Percentiles rank a stretch among this genome's conserved stretches.
phyloP scores from a whole-genome alignment of 306 rosid genomes.

The Corylus heterophylla region DNA sequence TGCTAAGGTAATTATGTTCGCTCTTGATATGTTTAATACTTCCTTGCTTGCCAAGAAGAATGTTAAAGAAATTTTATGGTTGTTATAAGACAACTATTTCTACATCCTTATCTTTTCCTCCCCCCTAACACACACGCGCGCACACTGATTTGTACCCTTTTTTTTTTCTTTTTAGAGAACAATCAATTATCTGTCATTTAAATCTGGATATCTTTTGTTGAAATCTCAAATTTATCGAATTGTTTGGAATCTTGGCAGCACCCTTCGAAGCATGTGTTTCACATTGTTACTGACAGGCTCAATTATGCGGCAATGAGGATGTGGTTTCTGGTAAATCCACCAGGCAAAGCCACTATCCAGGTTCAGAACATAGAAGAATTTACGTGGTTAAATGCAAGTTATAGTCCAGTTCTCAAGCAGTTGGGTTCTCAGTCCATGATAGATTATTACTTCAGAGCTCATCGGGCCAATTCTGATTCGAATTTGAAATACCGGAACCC shows the following conservation, averaged over 20 bases:
- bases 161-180: neutral
- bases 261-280: conserved; percentile 85
- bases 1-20: conserved; percentile 58
- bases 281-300: conserved; percentile 88
- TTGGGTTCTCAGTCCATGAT: conserved; percentile 82
- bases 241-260: conserved; percentile 54
- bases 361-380: conserved; percentile 89
- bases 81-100: neutral
- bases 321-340: conserved; percentile 93
- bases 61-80: neutral
- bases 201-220: conserved; percentile 23
- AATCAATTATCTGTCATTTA: neutral
- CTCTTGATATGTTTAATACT: neutral
- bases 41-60: conserved; percentile 12
- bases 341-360: conserved; percentile 78
- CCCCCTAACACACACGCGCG: too few species aligned
- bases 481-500: conserved; percentile 93
- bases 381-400: conserved; percentile 94
- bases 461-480: conserved; percentile 75
- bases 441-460: conserved; percentile 89
- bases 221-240: conserved; percentile 16
- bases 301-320: conserved; percentile 97
- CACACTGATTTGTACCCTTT: too few species aligned
- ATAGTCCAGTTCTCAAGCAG: conserved; percentile 97
- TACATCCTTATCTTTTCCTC: too few species aligned